phyloP scores from a whole-genome alignment of 148 eudicot genomes.

The Selenicereus undatus region DNA sequence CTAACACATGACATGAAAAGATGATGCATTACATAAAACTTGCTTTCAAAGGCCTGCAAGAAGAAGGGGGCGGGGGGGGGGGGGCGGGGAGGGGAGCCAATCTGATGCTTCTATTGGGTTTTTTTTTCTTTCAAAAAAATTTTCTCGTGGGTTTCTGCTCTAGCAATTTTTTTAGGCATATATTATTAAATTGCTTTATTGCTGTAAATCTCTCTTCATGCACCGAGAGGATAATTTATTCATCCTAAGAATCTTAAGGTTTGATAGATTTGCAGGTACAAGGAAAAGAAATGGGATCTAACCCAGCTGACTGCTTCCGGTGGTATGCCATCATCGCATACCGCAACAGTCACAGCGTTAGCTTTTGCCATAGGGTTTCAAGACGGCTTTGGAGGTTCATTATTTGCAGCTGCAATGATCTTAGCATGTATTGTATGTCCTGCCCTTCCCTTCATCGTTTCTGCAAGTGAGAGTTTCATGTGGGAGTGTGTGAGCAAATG shows the following conservation, averaged over 20 bases:
- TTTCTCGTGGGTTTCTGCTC: not conserved
- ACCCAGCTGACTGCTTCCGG: conserved; percentile 84
- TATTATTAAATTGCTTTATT: not conserved
- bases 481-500: not conserved
- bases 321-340: conserved; percentile 99
- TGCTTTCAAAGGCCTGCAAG: not conserved
- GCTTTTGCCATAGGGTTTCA: conserved; percentile 76
- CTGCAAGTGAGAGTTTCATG: not conserved
- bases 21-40: not conserved
- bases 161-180: not conserved
- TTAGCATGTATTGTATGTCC: conserved; percentile 84
- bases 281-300: conserved; percentile 80
- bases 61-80: no score
- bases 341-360: conserved; percentile 94
- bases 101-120: not conserved
- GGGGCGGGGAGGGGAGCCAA: not conserved
- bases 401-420: conserved; percentile 64
- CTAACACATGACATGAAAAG: not conserved
- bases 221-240: conserved; percentile 1
- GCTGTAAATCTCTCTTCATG: not conserved
- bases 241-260: conserved; percentile 40
- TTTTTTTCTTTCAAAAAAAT: not conserved
- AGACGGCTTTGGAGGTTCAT: conserved; percentile 75
- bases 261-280: conserved; percentile 75
- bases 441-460: conserved; percentile 6